Evolutionary conservation across 2,329 filamentous ascomycete genomes (phyloP).

Genomic region (Phaeosphaeria sp.): DNA sequence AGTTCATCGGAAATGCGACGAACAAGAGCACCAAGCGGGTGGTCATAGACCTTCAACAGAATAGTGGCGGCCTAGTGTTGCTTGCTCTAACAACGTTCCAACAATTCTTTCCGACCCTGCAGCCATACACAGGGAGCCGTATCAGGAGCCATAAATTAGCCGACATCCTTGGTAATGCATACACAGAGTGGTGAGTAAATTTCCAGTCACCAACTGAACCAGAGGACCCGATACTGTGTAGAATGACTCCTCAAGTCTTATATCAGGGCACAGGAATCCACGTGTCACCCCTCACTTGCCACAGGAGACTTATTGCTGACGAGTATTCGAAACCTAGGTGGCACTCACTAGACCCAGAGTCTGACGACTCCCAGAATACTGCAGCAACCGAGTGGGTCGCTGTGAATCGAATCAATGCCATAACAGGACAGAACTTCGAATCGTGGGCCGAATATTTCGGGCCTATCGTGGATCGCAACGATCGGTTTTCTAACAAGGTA

Average conservation of each 20-base stretch:
- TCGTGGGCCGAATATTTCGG: conserved; percentile 51
- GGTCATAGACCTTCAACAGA: conserved; percentile 67
- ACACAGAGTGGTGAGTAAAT: conserved; percentile 8
- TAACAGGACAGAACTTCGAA: conserved; percentile 39
- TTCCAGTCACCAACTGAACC: not conserved
- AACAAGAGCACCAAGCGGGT: conserved; percentile 59
- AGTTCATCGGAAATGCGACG: conserved; percentile 55
- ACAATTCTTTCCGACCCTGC: conserved; percentile 55
- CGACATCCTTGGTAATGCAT: conserved; percentile 20
- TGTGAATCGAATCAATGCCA: conserved; percentile 19
- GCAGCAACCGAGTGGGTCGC: conserved; percentile 24
- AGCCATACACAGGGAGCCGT: conserved; percentile 52
- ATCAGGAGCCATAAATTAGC: conserved; percentile 50
- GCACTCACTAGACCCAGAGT: conserved; percentile 4
- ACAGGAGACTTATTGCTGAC: not conserved
- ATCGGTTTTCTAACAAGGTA: conserved; percentile 45
- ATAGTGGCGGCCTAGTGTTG: conserved; percentile 59
- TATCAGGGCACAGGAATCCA: not conserved
- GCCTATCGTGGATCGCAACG: conserved; percentile 27
- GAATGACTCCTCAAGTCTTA: not conserved
- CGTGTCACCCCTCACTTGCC: too few species aligned
- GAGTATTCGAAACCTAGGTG: not conserved
- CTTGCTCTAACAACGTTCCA: conserved; percentile 51
- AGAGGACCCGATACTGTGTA: not conserved
- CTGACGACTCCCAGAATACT: conserved; percentile 4